phyloP scores from a whole-genome alignment of 768 basidiomycete genomes.

The Amanita rubescens region DNA sequence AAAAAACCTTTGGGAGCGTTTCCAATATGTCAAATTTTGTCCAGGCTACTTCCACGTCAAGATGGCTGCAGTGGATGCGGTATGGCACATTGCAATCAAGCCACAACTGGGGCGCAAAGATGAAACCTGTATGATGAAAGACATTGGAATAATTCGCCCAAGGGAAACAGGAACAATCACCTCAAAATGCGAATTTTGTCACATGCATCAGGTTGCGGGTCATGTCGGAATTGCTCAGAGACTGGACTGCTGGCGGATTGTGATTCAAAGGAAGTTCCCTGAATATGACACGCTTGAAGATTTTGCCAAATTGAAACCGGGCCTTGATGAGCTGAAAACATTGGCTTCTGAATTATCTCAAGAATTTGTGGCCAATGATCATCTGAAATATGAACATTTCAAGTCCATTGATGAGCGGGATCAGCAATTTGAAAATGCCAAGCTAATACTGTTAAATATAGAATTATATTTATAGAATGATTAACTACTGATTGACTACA shows the following conservation, averaged over 20 bases:
- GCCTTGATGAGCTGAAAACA: constrained; percentile 7
- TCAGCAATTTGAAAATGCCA: constrained; percentile 19
- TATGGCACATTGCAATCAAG: constrained; percentile 18
- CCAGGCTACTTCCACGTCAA: constrained; percentile 22
- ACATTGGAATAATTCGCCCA: constrained; percentile 11
- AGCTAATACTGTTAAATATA: too few species aligned
- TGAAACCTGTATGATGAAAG: constrained; percentile 12
- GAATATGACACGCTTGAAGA: constrained; percentile 10
- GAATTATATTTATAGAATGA: too few species aligned
- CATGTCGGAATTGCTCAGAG: constrained; percentile 12
- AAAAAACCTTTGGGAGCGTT: constrained; percentile 10
- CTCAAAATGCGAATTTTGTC: constrained; percentile 17
- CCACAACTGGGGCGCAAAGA: constrained; percentile 10
- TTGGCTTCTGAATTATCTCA: constrained; percentile 13
- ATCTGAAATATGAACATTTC: background rate
- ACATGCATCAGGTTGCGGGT: constrained; percentile 18
- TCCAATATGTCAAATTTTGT: constrained; percentile 16
- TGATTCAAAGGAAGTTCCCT: constrained; percentile 2
- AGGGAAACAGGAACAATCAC: constrained; percentile 15
- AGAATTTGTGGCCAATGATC: constrained; percentile 9
- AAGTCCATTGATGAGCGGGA: constrained; percentile 11
- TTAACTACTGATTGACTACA: too few species aligned
- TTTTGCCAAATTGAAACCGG: constrained; percentile 18
- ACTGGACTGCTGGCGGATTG: constrained; percentile 21
- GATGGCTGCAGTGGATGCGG: constrained; percentile 20